Conservation (phyloP, 2,329 filamentous ascomycete genomes). For the Cryphonectria japonica region DNA sequence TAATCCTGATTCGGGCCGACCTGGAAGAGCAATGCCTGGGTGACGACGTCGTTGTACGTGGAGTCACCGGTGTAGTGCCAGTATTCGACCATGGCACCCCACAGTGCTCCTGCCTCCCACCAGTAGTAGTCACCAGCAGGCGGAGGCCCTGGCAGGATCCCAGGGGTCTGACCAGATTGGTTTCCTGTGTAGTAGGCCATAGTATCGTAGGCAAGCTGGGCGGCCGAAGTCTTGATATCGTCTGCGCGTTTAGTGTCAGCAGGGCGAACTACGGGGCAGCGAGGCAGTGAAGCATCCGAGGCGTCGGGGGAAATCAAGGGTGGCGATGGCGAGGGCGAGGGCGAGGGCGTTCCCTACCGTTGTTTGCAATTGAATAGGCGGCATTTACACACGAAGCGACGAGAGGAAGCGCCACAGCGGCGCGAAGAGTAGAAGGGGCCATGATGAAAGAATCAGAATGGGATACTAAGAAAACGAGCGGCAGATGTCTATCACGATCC, state of each 20-base stretch:
- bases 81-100: slow-evolving; percentile 71
- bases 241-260: slow-evolving; percentile 38
- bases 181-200: slow-evolving; percentile 57
- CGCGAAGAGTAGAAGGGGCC: slow-evolving; percentile 18
- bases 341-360: slow-evolving; percentile 17
- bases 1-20: slow-evolving; percentile 74
- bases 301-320: slow-evolving; percentile 12
- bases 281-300: slow-evolving; percentile 4
- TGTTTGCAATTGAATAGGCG: slow-evolving; percentile 24
- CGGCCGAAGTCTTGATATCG: slow-evolving; percentile 51
- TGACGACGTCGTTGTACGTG: slow-evolving; percentile 63
- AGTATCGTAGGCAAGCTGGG: slow-evolving; percentile 53
- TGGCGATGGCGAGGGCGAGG: not conserved
- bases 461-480: slow-evolving; percentile 17
- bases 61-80: slow-evolving; percentile 69
- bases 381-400: slow-evolving; percentile 21
- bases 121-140: slow-evolving; percentile 66
- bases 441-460: slow-evolving; percentile 10
- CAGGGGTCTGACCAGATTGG: slow-evolving; percentile 50
- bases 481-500: slow-evolving; percentile 5
- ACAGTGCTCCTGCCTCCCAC: slow-evolving; percentile 74
- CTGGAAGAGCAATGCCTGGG: slow-evolving; percentile 65
- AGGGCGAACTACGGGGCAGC: slow-evolving; percentile 3
- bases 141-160: slow-evolving; percentile 61
- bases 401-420: slow-evolving; percentile 22